phyloP scores from a whole-genome alignment of 257 asterid species.

The Salvia miltiorrhiza region DNA sequence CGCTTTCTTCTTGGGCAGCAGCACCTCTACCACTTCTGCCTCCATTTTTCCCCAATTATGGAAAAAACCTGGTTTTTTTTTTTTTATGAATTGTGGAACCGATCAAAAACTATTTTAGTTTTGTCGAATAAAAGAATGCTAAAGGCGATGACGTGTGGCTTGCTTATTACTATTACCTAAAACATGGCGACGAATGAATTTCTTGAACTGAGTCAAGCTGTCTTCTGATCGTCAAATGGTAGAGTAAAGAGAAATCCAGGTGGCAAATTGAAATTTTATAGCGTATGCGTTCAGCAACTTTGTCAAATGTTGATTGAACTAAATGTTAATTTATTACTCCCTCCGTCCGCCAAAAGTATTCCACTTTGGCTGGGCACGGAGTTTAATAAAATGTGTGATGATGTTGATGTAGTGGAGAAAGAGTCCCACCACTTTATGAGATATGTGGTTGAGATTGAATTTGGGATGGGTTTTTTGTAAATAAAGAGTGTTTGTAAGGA shows the following conservation, averaged over 20 bases:
- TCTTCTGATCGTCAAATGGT: neutral
- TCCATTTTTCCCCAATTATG: slow-evolving; percentile 31
- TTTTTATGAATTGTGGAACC: neutral
- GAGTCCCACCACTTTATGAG: too few relatives aligned
- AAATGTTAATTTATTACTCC: neutral
- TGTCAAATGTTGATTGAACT: neutral
- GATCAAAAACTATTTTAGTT: neutral
- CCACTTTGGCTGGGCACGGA: too few relatives aligned
- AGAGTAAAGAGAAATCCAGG: neutral
- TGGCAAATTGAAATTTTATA: neutral
- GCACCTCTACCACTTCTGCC: slow-evolving; percentile 32
- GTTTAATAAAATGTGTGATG: too few relatives aligned
- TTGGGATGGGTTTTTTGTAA: too few relatives aligned
- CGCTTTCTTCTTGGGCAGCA: slow-evolving; percentile 21
- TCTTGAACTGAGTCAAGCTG: too few relatives aligned
- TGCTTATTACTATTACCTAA: too few relatives aligned
- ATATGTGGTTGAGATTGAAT: too few relatives aligned
- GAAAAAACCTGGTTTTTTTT: neutral
- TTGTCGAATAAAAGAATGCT: neutral
- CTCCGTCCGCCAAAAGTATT: too few relatives aligned
- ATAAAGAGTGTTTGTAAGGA: too few relatives aligned
- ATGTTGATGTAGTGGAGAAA: too few relatives aligned
- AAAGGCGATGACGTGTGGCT: neutral
- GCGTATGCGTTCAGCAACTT: neutral
- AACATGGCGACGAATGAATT: too few relatives aligned